Conservation (phyloP, 2,329 filamentous ascomycete genomes). For the Teratosphaeria epicoccoides region DNA sequence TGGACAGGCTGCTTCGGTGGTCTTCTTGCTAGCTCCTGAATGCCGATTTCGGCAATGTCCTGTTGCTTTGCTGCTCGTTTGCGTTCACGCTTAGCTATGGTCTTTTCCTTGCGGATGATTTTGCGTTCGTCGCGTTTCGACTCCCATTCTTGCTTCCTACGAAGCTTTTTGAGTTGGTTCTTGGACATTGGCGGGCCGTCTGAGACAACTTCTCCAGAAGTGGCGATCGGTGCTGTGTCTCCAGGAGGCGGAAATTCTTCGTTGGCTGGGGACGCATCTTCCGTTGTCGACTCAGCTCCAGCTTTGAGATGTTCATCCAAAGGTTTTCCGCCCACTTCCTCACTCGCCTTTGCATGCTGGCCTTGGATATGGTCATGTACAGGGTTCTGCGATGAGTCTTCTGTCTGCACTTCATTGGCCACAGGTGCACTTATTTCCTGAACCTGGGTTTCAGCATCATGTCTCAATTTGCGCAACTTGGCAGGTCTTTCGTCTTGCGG, state of each 20-base stretch:
- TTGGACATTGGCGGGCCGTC: constrained; percentile 57
- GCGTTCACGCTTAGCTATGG: constrained; percentile 42
- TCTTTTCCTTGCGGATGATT: constrained; percentile 47
- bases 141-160: constrained; percentile 64
- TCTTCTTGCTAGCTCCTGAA: constrained; percentile 1
- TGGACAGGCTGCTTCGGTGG: constrained; percentile 33
- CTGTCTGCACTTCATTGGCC: background rate
- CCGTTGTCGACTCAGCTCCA: background rate
- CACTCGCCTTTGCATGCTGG: background rate
- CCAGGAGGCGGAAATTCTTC: constrained; percentile 2
- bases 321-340: background rate
- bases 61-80: constrained; percentile 28
- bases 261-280: background rate
- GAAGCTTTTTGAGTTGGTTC: constrained; percentile 71
- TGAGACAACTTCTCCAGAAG: background rate
- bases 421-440: background rate
- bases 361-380: background rate
- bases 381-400: background rate
- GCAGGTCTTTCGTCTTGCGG: constrained; percentile 44
- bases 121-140: constrained; percentile 51
- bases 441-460: background rate
- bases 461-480: constrained; percentile 45
- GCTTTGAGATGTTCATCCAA: background rate
- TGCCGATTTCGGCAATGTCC: constrained; percentile 5
- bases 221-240: constrained; percentile 5